These are phyloP conservation scores for Vickermania spadyakhi DNA, from an alignment of 208 protist species.

Conservation along the genomic window DNA sequence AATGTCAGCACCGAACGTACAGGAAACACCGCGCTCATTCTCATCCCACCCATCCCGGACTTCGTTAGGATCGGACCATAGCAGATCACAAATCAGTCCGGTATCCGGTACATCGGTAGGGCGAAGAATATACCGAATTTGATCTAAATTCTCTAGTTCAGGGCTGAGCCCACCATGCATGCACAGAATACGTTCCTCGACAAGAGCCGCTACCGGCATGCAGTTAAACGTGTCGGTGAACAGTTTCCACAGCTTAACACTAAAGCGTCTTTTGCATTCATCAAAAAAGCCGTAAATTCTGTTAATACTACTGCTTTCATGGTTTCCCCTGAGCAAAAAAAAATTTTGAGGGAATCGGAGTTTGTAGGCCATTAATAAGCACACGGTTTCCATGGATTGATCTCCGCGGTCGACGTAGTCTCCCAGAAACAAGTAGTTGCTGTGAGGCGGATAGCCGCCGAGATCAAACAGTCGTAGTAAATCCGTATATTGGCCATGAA, in stretches of 20 bases:
- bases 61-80: constrained; percentile 97
- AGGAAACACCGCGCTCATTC: constrained; percentile 97
- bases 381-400: constrained; percentile 91
- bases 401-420: constrained; percentile 98
- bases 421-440: constrained; percentile 98
- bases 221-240: constrained; percentile 84
- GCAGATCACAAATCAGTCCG: constrained; percentile 95
- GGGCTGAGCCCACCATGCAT: constrained; percentile 61
- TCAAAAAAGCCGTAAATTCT: constrained; percentile 99
- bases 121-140: constrained; percentile 87
- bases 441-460: constrained; percentile 93
- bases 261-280: constrained; percentile 97
- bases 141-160: constrained; percentile 82
- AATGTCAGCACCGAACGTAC: constrained; percentile 94
- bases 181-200: constrained; percentile 40
- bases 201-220: constrained; percentile 35
- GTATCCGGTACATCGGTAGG: constrained; percentile 97
- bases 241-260: constrained; percentile 30
- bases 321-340: constrained; percentile 97
- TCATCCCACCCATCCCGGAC: constrained; percentile 89
- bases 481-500: constrained; percentile 98
- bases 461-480: constrained; percentile 97
- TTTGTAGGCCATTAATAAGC: constrained; percentile 90
- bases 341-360: constrained; percentile 96
- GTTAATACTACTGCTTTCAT: constrained; percentile 98